phyloP scores from a whole-genome alignment of 2,329 filamentous ascomycete species.

The Xylariaceae sp. region DNA sequence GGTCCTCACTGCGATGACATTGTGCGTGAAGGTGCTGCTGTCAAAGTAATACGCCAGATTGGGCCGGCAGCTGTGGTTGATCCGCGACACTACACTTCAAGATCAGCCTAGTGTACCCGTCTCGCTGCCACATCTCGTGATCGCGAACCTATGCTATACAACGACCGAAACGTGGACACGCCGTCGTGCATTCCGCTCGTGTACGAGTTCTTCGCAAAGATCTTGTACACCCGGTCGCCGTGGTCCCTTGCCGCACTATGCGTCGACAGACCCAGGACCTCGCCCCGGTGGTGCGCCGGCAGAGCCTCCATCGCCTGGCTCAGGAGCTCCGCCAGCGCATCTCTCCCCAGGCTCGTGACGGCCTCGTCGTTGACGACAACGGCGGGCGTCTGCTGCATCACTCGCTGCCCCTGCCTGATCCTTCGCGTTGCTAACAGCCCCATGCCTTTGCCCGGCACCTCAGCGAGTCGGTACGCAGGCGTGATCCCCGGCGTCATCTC shows the following conservation, averaged over 20 bases:
- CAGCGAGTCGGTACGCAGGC: constrained; percentile 17
- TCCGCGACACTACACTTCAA: constrained; percentile 27
- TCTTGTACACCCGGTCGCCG: constrained; percentile 22
- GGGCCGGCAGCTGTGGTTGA: constrained; percentile 40
- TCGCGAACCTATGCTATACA: constrained; percentile 27
- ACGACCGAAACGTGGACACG: constrained; percentile 24
- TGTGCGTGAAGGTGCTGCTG: constrained; percentile 30
- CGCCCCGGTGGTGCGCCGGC: constrained; percentile 14
- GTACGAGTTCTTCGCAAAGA: constrained; percentile 30
- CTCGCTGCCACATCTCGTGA: neutral
- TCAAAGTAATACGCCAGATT: constrained; percentile 36
- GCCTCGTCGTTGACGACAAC: constrained; percentile 29
- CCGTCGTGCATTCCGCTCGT: constrained; percentile 19
- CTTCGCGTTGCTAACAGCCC: constrained; percentile 25
- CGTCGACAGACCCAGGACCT: constrained; percentile 26
- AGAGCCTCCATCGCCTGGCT: constrained; percentile 20
- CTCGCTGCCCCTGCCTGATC: constrained; percentile 22
- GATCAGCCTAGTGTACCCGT: neutral
- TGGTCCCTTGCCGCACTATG: constrained; percentile 12
- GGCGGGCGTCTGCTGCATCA: constrained; percentile 26
- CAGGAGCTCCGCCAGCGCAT: constrained; percentile 19
- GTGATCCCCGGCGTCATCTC: neutral
- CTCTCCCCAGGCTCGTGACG: constrained; percentile 14
- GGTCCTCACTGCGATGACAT: constrained; percentile 32
- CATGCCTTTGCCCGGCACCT: constrained; percentile 27